phyloP scores from a whole-genome alignment of 2,329 filamentous ascomycete species.

The Hypoxylon rubiginosum region DNA sequence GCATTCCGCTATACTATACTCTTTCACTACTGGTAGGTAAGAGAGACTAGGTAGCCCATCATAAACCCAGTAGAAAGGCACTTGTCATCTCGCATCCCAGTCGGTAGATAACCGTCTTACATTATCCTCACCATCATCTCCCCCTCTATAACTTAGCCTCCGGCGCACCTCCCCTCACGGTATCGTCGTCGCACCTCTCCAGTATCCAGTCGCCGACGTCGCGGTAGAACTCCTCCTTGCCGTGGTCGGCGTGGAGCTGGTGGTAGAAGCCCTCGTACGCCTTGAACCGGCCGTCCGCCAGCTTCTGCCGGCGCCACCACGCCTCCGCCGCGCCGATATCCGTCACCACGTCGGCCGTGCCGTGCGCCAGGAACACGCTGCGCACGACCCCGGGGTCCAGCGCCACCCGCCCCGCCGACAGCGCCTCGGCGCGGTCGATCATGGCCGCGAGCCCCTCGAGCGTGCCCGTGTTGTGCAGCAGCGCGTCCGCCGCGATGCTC shows the following conservation, averaged over 20 bases:
- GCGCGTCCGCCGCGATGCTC: slow-evolving; percentile 72
- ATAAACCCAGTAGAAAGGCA: not conserved
- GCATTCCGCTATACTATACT: not conserved
- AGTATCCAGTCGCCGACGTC: slow-evolving; percentile 78
- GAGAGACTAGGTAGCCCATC: not conserved
- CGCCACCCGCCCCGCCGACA: slow-evolving; percentile 69
- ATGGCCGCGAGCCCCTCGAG: slow-evolving; percentile 83
- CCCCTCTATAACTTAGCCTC: slow-evolving; percentile 43
- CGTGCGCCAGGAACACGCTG: slow-evolving; percentile 80
- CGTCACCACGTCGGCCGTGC: slow-evolving; percentile 78
- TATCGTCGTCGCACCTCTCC: slow-evolving; percentile 51
- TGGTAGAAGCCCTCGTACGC: slow-evolving; percentile 84
- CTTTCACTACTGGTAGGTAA: not conserved
- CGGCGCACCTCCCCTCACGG: slow-evolving; percentile 15
- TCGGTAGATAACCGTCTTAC: not conserved
- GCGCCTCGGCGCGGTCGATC: slow-evolving; percentile 77
- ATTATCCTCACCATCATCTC: not conserved
- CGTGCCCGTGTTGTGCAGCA: slow-evolving; percentile 88
- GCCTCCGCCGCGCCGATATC: slow-evolving; percentile 74
- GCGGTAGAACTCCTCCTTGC: slow-evolving; percentile 66
- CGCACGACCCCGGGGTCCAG: slow-evolving; percentile 68
- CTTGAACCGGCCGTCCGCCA: slow-evolving; percentile 78
- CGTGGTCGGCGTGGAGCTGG: slow-evolving; percentile 74
- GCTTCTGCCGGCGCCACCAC: slow-evolving; percentile 70
- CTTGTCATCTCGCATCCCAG: not conserved